Percentiles rank a stretch among this genome's conserved stretches.
Evolutionary conservation across 148 eudicot genomes (phyloP).

Genomic region (Rhododendron kiyosumense): DNA sequence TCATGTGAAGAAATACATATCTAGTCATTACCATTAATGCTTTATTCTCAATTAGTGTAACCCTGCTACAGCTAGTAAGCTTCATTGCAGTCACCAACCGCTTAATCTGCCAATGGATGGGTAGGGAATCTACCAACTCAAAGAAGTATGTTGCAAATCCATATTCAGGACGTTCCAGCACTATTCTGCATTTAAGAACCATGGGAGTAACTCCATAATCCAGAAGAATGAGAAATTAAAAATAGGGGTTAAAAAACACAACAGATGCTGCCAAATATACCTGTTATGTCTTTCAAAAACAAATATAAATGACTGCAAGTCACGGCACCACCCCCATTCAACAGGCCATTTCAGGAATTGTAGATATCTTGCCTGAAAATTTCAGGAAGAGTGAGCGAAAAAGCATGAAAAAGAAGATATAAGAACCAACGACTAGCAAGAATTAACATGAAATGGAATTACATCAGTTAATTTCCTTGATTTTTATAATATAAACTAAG

Average conservation of each 20-base stretch:
- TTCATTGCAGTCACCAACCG: constrained; percentile 90
- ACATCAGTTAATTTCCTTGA: not conserved
- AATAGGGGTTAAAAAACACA: not conserved
- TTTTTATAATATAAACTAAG: not conserved
- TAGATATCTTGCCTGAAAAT: constrained; percentile 65
- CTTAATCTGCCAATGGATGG: constrained; percentile 81
- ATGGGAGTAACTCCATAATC: constrained; percentile 4
- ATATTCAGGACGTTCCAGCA: constrained; percentile 98
- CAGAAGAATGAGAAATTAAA: not conserved
- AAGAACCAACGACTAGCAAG: not conserved
- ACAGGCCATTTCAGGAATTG: constrained; percentile 85
- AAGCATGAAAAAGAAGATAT: not conserved
- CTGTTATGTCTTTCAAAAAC: constrained; percentile 90
- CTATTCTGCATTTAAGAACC: constrained; percentile 58
- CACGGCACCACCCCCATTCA: constrained; percentile 99
- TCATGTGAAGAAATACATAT: not conserved
- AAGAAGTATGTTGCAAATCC: constrained; percentile 81
- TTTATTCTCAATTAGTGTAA: constrained; percentile 71
- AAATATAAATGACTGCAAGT: constrained; percentile 92
- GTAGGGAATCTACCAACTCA: constrained; percentile 62
- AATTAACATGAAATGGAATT: not conserved
- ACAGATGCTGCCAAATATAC: constrained; percentile 24
- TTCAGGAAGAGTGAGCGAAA: constrained; percentile 14
- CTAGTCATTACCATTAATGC: constrained; percentile 54
- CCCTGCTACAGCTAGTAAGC: constrained; percentile 76